Percentiles rank a stretch among this genome's conserved stretches.
Conservation (phyloP, 805 yeast species). For the Naumovozyma baii region DNA sequence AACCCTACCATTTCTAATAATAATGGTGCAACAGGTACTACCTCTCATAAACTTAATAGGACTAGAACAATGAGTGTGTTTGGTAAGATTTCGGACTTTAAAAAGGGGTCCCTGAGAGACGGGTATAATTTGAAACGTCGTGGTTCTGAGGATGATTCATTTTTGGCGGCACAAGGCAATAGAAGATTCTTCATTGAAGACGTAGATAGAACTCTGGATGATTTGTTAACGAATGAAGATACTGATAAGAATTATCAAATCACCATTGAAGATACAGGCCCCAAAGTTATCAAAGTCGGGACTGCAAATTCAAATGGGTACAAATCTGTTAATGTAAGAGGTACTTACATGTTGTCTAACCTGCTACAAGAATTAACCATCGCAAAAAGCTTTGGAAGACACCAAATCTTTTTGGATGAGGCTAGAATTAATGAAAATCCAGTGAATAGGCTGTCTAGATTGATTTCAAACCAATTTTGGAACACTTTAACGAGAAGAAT, state of each 20-base stretch:
- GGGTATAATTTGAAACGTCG: slow-evolving; percentile 34
- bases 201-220: slow-evolving; percentile 61
- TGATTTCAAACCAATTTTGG: slow-evolving; percentile 77
- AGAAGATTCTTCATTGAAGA: slow-evolving; percentile 57
- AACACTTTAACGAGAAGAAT: slow-evolving; percentile 61
- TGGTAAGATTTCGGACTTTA: slow-evolving; percentile 24
- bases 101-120: slow-evolving; percentile 10
- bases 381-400: slow-evolving; percentile 72
- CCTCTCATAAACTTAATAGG: slow-evolving; percentile 33
- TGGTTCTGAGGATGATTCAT: slow-evolving; percentile 45
- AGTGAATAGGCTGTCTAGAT: slow-evolving; percentile 60
- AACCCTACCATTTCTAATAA: neutral
- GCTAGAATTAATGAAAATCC: slow-evolving; percentile 81
- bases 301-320: slow-evolving; percentile 81
- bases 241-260: slow-evolving; percentile 79
- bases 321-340: slow-evolving; percentile 63
- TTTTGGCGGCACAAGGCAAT: slow-evolving; percentile 30
- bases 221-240: slow-evolving; percentile 66
- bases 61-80: slow-evolving; percentile 49
- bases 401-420: slow-evolving; percentile 72
- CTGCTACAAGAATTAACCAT: slow-evolving; percentile 80
- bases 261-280: slow-evolving; percentile 77
- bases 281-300: slow-evolving; percentile 69
- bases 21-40: neutral
- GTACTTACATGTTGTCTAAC: slow-evolving; percentile 84